A percentile compares a stretch with the other conserved stretches of the same genome.
These are phyloP conservation scores for Groenewaldozyma salmanticensis DNA, from an alignment of 805 yeast genomes.

Conservation along the genomic window DNA sequence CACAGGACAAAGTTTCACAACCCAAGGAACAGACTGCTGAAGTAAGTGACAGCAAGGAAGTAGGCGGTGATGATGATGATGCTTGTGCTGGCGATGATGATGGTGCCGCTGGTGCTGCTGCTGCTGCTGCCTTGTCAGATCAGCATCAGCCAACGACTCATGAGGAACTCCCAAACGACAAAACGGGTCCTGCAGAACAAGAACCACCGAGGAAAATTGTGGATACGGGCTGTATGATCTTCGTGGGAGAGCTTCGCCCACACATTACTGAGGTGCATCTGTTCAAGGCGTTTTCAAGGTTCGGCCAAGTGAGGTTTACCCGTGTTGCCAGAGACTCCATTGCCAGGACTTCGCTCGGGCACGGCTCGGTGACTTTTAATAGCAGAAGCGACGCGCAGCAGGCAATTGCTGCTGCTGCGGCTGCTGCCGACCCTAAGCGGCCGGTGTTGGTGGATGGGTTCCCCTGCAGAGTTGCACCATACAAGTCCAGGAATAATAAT, in stretches of 20 bases:
- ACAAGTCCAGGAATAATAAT: slow-evolving; percentile 47
- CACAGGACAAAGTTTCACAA: too few species aligned
- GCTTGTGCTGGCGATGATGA: too few species aligned
- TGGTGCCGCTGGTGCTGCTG: too few species aligned
- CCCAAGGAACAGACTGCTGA: too few species aligned
- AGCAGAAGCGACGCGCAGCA: slow-evolving; percentile 70
- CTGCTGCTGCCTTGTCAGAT: too few species aligned
- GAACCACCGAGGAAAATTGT: background rate
- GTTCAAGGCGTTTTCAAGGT: slow-evolving; percentile 53
- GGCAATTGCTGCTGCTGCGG: slow-evolving; percentile 78
- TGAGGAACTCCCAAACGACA: too few species aligned
- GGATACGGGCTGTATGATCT: slow-evolving; percentile 28
- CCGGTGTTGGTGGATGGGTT: slow-evolving; percentile 32
- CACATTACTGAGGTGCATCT: slow-evolving; percentile 62
- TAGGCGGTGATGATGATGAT: too few species aligned
- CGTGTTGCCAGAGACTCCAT: slow-evolving; percentile 88
- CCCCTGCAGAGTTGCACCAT: slow-evolving; percentile 76
- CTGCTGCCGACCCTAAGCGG: slow-evolving; percentile 69
- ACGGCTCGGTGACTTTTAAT: slow-evolving; percentile 81
- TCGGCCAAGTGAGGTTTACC: slow-evolving; percentile 79
- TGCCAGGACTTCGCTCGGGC: slow-evolving; percentile 80
- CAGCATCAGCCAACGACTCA: too few species aligned
- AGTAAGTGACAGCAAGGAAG: too few species aligned
- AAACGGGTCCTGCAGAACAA: too few species aligned
- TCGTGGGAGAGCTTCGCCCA: slow-evolving; percentile 75